These are phyloP conservation scores for Pichia exigua DNA, from an alignment of 805 yeast species.

Conservation along the genomic window DNA sequence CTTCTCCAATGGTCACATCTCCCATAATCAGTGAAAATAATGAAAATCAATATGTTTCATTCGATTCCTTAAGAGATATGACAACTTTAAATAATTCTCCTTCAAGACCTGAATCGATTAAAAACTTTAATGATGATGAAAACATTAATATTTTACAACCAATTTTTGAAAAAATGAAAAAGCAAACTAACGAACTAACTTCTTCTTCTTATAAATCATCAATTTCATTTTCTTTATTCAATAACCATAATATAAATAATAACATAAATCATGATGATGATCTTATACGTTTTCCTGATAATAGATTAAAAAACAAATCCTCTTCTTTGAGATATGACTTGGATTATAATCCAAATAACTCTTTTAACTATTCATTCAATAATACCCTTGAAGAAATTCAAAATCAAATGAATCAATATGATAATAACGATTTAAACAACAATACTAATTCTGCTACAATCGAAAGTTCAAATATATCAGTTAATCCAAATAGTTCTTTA, in stretches of 20 bases:
- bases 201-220: constrained; percentile 8
- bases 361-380: constrained; percentile 26
- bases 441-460: too few relatives aligned
- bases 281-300: not conserved
- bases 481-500: not conserved
- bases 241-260: not conserved
- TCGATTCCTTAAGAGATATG: constrained; percentile 30
- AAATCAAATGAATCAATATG: constrained; percentile 20
- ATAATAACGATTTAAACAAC: too few relatives aligned
- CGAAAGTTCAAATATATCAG: not conserved
- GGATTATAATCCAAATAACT: constrained; percentile 26
- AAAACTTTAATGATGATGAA: not conserved
- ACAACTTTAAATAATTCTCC: not conserved
- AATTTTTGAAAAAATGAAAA: constrained; percentile 12
- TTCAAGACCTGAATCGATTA: not conserved
- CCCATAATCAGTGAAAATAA: not conserved
- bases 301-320: not conserved
- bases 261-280: not conserved
- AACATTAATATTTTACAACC: constrained; percentile 19
- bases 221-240: constrained; percentile 1
- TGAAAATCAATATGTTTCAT: constrained; percentile 31
- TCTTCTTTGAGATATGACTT: constrained; percentile 15
- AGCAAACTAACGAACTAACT: constrained; percentile 1
- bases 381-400: constrained; percentile 29
- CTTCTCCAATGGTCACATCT: not conserved